A percentile compares a stretch with the other conserved stretches of the same genome.
Evolutionary conservation across 2,329 filamentous ascomycete species (phyloP).

Genomic region (Canariomyces notabilis): DNA sequence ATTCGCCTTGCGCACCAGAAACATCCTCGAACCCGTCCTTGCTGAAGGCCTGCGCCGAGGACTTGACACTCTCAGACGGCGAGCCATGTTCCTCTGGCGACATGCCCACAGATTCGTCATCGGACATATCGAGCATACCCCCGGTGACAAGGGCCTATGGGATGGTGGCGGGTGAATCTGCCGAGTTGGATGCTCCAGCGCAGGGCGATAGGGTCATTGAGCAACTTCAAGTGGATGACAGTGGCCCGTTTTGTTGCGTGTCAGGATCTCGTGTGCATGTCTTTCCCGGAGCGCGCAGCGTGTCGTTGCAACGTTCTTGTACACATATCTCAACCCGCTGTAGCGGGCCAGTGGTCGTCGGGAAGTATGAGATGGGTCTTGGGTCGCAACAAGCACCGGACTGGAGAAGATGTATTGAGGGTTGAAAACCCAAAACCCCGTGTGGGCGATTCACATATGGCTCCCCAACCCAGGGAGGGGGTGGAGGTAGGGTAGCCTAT

Average conservation of each 20-base stretch:
- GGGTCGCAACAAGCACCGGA: not conserved
- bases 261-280: conserved; percentile 5
- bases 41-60: conserved; percentile 27
- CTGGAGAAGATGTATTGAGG: conserved; percentile 7
- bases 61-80: conserved; percentile 40
- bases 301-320: not conserved
- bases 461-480: conserved; percentile 9
- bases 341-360: conserved; percentile 1
- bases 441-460: conserved; percentile 4
- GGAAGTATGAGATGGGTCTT: not conserved
- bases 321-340: conserved; percentile 1
- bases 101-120: conserved; percentile 36
- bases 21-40: conserved; percentile 37
- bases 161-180: conserved; percentile 11
- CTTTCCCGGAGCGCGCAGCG: not conserved
- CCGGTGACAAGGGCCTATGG: conserved; percentile 19
- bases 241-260: conserved; percentile 3
- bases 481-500: conserved; percentile 12
- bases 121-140: conserved; percentile 39
- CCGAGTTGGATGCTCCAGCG: too few relatives aligned
- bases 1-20: conserved; percentile 15
- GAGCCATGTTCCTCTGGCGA: conserved; percentile 28
- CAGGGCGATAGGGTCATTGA: too few relatives aligned
- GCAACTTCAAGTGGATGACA: too few relatives aligned
- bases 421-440: conserved; percentile 6